Conservation (phyloP, 352 stramenopile species). For the Globisporangium paddicum region DNA sequence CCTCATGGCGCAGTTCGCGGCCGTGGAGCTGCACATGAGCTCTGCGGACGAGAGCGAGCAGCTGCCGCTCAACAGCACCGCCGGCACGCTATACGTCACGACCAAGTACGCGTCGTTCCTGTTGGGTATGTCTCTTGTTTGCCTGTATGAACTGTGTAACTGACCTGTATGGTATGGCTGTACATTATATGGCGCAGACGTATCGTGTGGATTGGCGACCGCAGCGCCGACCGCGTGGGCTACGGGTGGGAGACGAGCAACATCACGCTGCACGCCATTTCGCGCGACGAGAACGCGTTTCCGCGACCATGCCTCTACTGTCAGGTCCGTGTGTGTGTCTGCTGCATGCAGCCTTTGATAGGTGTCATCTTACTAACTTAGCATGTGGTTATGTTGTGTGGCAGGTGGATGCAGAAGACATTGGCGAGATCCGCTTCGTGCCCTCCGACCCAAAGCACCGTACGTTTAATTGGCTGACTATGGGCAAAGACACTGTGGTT, state of each 20-base stretch:
- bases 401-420: constrained; percentile 59
- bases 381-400: no score
- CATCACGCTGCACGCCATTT: constrained; percentile 77
- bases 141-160: background rate
- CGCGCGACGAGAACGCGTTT: constrained; percentile 58
- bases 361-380: no score
- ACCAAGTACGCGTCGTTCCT: constrained; percentile 22
- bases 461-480: constrained; percentile 32
- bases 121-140: background rate
- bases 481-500: no score
- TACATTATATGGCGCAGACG: constrained; percentile 38
- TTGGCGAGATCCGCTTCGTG: constrained; percentile 74
- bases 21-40: constrained; percentile 39
- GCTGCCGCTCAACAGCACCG: constrained; percentile 21
- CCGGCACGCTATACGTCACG: constrained; percentile 32
- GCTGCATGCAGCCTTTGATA: no score
- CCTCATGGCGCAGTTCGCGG: constrained; percentile 43
- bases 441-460: constrained; percentile 53
- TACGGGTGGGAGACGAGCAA: constrained; percentile 72
- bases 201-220: constrained; percentile 55
- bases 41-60: constrained; percentile 13
- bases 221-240: constrained; percentile 30
- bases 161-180: background rate
- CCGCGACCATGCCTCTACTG: constrained; percentile 73
- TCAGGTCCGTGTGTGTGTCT: no score